Conservation (phyloP, 495 filamentous ascomycete species). For the Penicillium coprophilum region DNA sequence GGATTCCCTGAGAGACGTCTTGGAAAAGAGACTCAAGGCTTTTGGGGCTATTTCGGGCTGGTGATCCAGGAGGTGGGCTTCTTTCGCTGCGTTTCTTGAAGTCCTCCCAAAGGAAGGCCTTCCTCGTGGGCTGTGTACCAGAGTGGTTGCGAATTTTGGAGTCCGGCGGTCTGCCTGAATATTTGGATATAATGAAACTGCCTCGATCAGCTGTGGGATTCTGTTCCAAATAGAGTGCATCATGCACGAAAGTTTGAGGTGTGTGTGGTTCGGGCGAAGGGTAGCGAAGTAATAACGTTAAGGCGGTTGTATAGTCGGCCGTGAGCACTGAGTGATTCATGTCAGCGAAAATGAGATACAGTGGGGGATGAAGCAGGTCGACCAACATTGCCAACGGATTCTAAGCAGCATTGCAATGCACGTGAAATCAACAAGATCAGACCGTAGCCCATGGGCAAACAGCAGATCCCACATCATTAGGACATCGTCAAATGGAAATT, state of each 20-base stretch:
- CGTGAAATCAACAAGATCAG: constrained; percentile 81
- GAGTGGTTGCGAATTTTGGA: constrained; percentile 34
- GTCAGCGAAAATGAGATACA: constrained; percentile 24
- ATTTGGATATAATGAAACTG: constrained; percentile 73
- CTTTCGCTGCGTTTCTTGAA: constrained; percentile 31
- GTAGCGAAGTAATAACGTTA: constrained; percentile 82
- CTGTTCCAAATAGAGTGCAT: constrained; percentile 80
- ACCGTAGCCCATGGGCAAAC: constrained; percentile 82
- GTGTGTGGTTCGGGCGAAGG: constrained; percentile 59
- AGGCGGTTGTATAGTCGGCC: constrained; percentile 79
- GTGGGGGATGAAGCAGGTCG: neutral
- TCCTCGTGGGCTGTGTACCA: constrained; percentile 28
- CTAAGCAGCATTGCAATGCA: constrained; percentile 93
- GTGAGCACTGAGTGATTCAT: constrained; percentile 61
- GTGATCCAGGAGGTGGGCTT: constrained; percentile 41
- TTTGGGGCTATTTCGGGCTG: constrained; percentile 56
- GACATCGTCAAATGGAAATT: constrained; percentile 85
- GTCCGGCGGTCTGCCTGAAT: constrained; percentile 67
- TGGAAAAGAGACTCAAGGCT: constrained; percentile 76
- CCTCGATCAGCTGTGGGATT: constrained; percentile 75
- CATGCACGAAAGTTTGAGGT: constrained; percentile 77
- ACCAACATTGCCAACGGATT: constrained; percentile 85
- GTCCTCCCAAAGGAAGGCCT: constrained; percentile 37
- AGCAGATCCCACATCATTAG: constrained; percentile 86
- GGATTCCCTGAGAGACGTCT: constrained; percentile 79